A percentile compares a stretch with the other conserved stretches of the same genome.
Conservation (phyloP, 2,329 filamentous ascomycete species). For the Arthrobotrys entomopaga region DNA sequence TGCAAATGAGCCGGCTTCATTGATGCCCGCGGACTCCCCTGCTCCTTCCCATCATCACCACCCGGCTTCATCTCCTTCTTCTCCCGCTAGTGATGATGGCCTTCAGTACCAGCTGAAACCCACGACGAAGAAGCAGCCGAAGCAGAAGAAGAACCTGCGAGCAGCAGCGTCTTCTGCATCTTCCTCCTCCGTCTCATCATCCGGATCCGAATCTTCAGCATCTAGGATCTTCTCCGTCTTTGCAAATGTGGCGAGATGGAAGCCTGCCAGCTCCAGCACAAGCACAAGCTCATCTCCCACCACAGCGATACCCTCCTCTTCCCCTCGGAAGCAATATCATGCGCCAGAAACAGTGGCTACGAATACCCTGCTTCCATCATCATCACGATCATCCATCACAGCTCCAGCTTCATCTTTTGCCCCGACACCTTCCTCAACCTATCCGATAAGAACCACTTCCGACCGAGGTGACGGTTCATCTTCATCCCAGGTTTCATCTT, state of each 20-base stretch:
- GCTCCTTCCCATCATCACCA: slow-evolving; percentile 11
- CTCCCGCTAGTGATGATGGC: slow-evolving; percentile 36
- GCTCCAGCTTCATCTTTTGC: slow-evolving; percentile 15
- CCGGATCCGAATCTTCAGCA: slow-evolving; percentile 18
- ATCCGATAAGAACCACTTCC: slow-evolving; percentile 43
- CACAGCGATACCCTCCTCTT: slow-evolving; percentile 2
- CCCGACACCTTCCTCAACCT: slow-evolving; percentile 35
- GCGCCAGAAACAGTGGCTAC: slow-evolving; percentile 19
- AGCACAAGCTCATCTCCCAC: slow-evolving; percentile 6
- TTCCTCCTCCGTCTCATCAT: slow-evolving; percentile 34
- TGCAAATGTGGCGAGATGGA: slow-evolving; percentile 54
- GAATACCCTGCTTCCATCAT: not conserved
- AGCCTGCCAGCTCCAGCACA: slow-evolving; percentile 33
- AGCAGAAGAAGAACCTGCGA: slow-evolving; percentile 5
- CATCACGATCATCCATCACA: not conserved
- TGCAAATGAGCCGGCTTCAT: slow-evolving; percentile 36
- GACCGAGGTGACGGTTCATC: slow-evolving; percentile 41
- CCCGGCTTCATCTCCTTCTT: not conserved
- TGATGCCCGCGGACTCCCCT: slow-evolving; percentile 42
- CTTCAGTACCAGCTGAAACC: slow-evolving; percentile 48
- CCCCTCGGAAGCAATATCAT: slow-evolving; percentile 35
- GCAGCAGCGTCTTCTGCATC: slow-evolving; percentile 22
- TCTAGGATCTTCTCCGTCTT: slow-evolving; percentile 50
- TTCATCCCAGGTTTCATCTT: slow-evolving; percentile 2
- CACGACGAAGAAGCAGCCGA: too few relatives aligned